A percentile compares a stretch with the other conserved stretches of the same genome.
Evolutionary conservation across 2,329 filamentous ascomycete genomes (phyloP).

Genomic region (Penicillium griseofulvum): DNA sequence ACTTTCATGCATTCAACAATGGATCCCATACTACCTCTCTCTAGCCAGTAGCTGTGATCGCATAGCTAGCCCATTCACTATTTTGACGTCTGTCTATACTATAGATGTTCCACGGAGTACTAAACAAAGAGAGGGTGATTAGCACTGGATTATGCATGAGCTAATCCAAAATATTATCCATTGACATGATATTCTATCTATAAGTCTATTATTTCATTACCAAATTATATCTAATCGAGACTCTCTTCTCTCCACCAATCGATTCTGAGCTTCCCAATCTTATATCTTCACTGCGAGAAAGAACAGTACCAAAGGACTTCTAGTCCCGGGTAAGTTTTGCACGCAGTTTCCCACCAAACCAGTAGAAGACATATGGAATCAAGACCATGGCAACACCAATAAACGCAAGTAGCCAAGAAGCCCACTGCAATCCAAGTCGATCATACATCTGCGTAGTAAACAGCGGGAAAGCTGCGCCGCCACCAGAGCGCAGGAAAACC

Average conservation of each 20-base stretch:
- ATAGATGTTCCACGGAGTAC: too few relatives aligned
- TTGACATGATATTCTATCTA: background rate
- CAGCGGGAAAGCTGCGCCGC: conserved; percentile 69
- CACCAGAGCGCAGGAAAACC: conserved; percentile 53
- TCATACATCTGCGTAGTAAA: conserved; percentile 77
- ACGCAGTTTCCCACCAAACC: conserved; percentile 17
- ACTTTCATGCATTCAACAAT: too few relatives aligned
- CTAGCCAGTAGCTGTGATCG: too few relatives aligned
- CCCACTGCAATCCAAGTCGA: conserved; percentile 70
- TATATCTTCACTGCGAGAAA: background rate
- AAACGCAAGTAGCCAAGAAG: conserved; percentile 65
- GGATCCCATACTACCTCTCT: too few relatives aligned
- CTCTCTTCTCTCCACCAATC: background rate
- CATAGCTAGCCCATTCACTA: too few relatives aligned
- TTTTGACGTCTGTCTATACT: too few relatives aligned
- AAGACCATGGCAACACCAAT: conserved; percentile 23
- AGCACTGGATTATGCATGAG: background rate
- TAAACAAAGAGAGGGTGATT: too few relatives aligned
- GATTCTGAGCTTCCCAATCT: background rate
- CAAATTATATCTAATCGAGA: background rate
- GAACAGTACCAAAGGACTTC: background rate
- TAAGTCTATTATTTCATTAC: background rate
- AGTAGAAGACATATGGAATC: conserved; percentile 22
- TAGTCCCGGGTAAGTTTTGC: conserved; percentile 9
- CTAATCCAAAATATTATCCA: background rate